Evolutionary conservation across 352 stramenopile genomes (phyloP).

Genomic region (Pythium dissimile): DNA sequence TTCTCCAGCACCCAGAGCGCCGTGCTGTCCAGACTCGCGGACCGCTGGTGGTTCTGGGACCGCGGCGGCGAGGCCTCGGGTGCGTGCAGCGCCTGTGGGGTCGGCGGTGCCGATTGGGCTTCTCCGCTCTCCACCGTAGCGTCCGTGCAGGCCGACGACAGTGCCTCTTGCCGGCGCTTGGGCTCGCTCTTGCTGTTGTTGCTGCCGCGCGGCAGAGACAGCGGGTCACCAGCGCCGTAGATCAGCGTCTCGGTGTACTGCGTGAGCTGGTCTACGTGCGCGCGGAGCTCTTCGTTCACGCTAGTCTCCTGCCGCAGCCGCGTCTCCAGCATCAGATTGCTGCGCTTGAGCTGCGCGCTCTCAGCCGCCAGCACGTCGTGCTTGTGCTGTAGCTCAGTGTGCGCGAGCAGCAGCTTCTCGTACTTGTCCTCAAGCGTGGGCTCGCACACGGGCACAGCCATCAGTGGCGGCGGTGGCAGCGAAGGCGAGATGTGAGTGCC

Average conservation of each 20-base stretch:
- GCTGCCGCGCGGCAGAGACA: neutral
- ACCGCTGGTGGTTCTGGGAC: neutral
- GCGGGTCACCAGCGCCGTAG: conserved; percentile 14
- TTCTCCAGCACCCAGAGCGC: conserved; percentile 17
- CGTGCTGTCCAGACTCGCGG: conserved; percentile 16
- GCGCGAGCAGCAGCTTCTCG: conserved; percentile 39
- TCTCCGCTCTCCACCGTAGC: neutral
- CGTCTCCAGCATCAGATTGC: conserved; percentile 64
- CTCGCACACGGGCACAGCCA: neutral
- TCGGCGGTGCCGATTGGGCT: neutral
- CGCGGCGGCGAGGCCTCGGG: neutral
- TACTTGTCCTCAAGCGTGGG: conserved; percentile 47
- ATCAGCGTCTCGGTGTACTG: conserved; percentile 69
- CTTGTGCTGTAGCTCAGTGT: conserved; percentile 55
- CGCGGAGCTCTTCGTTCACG: conserved; percentile 55
- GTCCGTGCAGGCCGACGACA: neutral
- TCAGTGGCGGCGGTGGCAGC: neutral
- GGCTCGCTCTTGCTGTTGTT: neutral
- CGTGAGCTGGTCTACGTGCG: conserved; percentile 66
- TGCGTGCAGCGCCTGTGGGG: neutral
- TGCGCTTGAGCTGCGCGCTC: conserved; percentile 46
- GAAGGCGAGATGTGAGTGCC: too few species aligned
- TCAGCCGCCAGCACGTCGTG: conserved; percentile 43
- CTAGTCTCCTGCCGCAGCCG: conserved; percentile 62
- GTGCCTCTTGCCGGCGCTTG: neutral